phyloP scores from a whole-genome alignment of 805 yeast genomes.

The Candida wancherniae region DNA sequence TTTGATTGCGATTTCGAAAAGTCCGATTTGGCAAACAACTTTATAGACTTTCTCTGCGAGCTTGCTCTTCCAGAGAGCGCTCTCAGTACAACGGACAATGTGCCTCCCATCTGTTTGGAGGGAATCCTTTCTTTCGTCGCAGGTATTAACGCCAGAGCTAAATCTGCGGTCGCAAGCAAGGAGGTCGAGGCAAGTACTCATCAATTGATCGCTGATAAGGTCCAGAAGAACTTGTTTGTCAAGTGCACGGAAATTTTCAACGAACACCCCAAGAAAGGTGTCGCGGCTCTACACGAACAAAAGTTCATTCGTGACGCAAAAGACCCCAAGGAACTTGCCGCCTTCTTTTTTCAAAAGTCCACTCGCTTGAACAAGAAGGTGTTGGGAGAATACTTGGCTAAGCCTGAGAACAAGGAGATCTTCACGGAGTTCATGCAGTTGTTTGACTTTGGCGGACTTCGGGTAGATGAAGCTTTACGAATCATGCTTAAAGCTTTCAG shows the following conservation, averaged over 20 bases:
- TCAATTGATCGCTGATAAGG: conserved; percentile 38
- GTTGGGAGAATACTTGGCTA: conserved; percentile 81
- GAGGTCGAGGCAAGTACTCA: conserved; percentile 14
- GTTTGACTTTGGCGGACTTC: conserved; percentile 69
- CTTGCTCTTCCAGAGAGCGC: conserved; percentile 87
- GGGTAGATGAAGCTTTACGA: conserved; percentile 93
- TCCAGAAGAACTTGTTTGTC: conserved; percentile 69
- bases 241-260: conserved; percentile 73
- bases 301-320: conserved; percentile 50
- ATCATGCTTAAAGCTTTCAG: conserved; percentile 77
- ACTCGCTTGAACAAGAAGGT: conserved; percentile 82
- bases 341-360: conserved; percentile 71
- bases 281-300: conserved; percentile 55
- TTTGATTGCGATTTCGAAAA: conserved; percentile 91
- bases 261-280: conserved; percentile 71
- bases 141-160: conserved; percentile 52
- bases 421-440: conserved; percentile 59
- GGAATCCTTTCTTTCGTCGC: conserved; percentile 71
- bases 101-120: conserved; percentile 91
- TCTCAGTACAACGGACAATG: conserved; percentile 67
- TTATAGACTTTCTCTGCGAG: conserved; percentile 67
- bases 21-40: conserved; percentile 64
- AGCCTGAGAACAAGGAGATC: conserved; percentile 59
- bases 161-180: conserved; percentile 10
- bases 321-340: conserved; percentile 63